These are phyloP conservation scores for Coleophoma eucalyptorum DNA, from an alignment of 2,329 filamentous ascomycete species.

Conservation along the genomic window DNA sequence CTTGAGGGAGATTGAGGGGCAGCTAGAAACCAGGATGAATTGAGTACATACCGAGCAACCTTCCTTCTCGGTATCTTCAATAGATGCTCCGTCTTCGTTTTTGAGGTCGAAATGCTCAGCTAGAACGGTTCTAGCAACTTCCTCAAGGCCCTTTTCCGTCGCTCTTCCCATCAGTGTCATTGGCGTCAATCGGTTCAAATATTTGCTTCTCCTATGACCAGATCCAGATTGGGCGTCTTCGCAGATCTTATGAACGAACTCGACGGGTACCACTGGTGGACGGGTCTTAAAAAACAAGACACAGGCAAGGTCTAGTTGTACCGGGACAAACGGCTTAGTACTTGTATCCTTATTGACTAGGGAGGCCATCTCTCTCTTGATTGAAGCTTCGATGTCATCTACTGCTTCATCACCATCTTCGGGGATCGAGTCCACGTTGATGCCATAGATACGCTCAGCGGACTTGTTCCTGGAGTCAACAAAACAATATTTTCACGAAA, in stretches of 20 bases:
- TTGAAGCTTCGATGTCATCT: slow-evolving; percentile 69
- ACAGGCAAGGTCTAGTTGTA: slow-evolving; percentile 56
- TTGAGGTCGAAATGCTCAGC: slow-evolving; percentile 54
- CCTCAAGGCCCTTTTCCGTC: slow-evolving; percentile 63
- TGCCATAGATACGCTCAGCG: slow-evolving; percentile 56
- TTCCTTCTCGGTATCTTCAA: slow-evolving; percentile 15
- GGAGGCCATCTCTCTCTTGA: slow-evolving; percentile 65
- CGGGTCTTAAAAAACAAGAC: slow-evolving; percentile 58
- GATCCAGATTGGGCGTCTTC: slow-evolving; percentile 42
- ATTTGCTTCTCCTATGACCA: slow-evolving; percentile 45
- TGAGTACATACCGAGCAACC: slow-evolving; percentile 19
- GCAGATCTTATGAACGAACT: slow-evolving; percentile 51
- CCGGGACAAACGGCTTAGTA: slow-evolving; percentile 44
- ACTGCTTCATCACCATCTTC: slow-evolving; percentile 40
- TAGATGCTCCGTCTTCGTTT: slow-evolving; percentile 18
- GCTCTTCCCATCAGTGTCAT: slow-evolving; percentile 57
- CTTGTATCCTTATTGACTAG: slow-evolving; percentile 44
- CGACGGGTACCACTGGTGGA: slow-evolving; percentile 50
- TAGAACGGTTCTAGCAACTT: slow-evolving; percentile 61
- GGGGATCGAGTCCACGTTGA: slow-evolving; percentile 27
- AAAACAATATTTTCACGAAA: too few relatives aligned
- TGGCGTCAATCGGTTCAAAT: slow-evolving; percentile 58
- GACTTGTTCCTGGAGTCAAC: slow-evolving; percentile 44
- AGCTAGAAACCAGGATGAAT: background rate
- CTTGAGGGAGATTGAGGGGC: background rate